Evolutionary conservation across 1,284 basidiomycete species (phyloP).

Genomic region (Sporisorium sorghi): DNA sequence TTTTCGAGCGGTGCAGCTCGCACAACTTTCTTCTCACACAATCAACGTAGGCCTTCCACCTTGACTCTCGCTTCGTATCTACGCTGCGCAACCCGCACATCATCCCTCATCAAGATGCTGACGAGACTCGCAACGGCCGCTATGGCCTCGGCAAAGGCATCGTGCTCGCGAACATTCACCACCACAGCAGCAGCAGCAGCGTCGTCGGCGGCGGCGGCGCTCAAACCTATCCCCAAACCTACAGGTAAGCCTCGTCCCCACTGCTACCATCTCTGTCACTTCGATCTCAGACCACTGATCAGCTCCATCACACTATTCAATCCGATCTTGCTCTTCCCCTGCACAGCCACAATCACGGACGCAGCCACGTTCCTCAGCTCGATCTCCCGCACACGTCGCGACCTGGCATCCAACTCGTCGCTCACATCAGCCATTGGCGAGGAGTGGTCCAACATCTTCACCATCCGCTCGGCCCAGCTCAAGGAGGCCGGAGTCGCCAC

Average conservation of each 20-base stretch:
- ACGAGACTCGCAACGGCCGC: slow-evolving; percentile 11
- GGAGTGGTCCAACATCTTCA: slow-evolving; percentile 79
- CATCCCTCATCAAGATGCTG: slow-evolving; percentile 17
- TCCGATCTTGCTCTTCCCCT: not conserved
- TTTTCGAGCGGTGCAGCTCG: slow-evolving; percentile 23
- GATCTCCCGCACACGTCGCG: slow-evolving; percentile 79
- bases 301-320: not conserved
- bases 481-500: slow-evolving; percentile 77
- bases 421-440: slow-evolving; percentile 69
- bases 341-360: slow-evolving; percentile 19
- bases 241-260: slow-evolving; percentile 2
- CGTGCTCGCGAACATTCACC: slow-evolving; percentile 18
- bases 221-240: slow-evolving; percentile 24
- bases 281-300: not conserved
- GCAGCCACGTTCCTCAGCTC: slow-evolving; percentile 75
- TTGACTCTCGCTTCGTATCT: not conserved
- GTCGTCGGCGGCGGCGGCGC: not conserved
- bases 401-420: slow-evolving; percentile 71
- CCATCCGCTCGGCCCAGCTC: slow-evolving; percentile 74
- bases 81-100: not conserved
- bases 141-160: slow-evolving; percentile 16
- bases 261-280: not conserved
- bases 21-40: slow-evolving; percentile 11
- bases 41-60: not conserved
- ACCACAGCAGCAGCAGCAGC: slow-evolving; percentile 23